Evolutionary conservation across 768 basidiomycete genomes (phyloP), one percentile per base, ranked within the genome.

Genomic region (Coprinopsis marcescibilis): DNA sequence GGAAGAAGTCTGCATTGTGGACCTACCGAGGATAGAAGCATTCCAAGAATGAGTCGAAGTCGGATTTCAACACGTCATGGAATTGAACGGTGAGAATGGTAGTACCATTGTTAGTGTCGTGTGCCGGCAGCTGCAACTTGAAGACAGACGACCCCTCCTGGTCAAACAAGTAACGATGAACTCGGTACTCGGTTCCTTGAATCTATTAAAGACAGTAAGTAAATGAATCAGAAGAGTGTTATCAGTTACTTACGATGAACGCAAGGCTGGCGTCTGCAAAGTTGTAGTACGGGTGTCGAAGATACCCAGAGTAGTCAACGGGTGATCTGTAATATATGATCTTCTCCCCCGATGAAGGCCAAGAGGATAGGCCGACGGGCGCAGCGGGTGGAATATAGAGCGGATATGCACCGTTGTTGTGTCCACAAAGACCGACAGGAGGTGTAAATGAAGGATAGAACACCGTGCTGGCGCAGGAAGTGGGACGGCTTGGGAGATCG

Each of bases 11-110:
- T 11, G 19, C 32, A 63, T 58, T 5, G 66, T 58, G n/a, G n/a
- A 30, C 56, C 59, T 29, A 73, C 61, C 11, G 70, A 70, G 6
- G 73, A 66, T 2, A 80, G 63, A 10, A 60, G 52, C 46, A 70
- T 70, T 24, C 40, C 39, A 13, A 41, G 52, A 30, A 56, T 51
- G n/a, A 53, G 43, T 20, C 38, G 21, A 40, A 8, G 11, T 20
- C 38, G 6, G 21, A 23, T 17, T 40, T 40, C 29, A 72, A 55
- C 36, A 56, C 59, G n/a, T n/a, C n/a, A n/a, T n/a, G n/a, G n/a
- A n/a, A n/a, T n/a, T n/a, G n/a, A n/a, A n/a, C n/a, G n/a, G n/a
- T n/a, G n/a, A n/a, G n/a, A n/a, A n/a, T n/a, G n/a, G n/a, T n/a
- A n/a, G n/a, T n/a, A n/a, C n/a, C n/a, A n/a, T n/a, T n/a, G n/a